Base-by-base conservation (phyloP, 1,284 basidiomycete genomes). In the Microstroma glucosiphilum region DNA sequence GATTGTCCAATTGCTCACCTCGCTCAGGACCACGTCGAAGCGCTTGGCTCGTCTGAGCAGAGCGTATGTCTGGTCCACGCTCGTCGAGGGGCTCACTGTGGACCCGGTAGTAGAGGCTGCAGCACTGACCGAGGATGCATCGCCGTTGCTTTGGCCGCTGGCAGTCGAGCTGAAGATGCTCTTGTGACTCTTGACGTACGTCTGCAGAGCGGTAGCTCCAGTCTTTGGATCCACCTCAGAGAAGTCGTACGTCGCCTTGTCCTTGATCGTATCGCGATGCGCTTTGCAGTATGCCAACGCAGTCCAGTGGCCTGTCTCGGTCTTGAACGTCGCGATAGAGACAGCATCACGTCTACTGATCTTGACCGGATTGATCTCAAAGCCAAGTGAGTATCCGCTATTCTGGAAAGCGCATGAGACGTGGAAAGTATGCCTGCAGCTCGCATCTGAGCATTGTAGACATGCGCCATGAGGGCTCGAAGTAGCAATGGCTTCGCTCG, bases 191-290 rank as follows among this genome's bases (percentile, higher is more conserved):
- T 84, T 84, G 48, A 87, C 88, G 79, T 89, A 96, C 15, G 90
- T 85, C 80, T 94, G 90, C 21, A 96, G 83, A 1, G 90, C 89
- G 23, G 89, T 91, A 89, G 89, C 85, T 65, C 88, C 89, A 6
- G 84, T 85, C 63, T 91, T 89, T 64, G 79, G 68, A 69, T 92
- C 90, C 26, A 86, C 85, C 71, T 93, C 90, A 72, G 89, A 90
- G 65, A 92, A 83, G 64, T 89, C 89, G 75, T 89, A 88, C 46
- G 91, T 84, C 61, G 84, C 83, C 48, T 87, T 85, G 60, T 85
- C 83, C 69, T 83, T 84, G 56, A 82, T 68, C 6, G 66, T 59
- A n/a, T 69, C 83, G 63, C 88, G 85, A 76, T 96, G 93, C 12
- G 87, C 86, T 73, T 87, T 87, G 80, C 93, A 96, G 74, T 86